These are phyloP conservation scores for Linum usitatissimum DNA, from an alignment of 345 rosid genomes.

Conservation along the genomic window DNA sequence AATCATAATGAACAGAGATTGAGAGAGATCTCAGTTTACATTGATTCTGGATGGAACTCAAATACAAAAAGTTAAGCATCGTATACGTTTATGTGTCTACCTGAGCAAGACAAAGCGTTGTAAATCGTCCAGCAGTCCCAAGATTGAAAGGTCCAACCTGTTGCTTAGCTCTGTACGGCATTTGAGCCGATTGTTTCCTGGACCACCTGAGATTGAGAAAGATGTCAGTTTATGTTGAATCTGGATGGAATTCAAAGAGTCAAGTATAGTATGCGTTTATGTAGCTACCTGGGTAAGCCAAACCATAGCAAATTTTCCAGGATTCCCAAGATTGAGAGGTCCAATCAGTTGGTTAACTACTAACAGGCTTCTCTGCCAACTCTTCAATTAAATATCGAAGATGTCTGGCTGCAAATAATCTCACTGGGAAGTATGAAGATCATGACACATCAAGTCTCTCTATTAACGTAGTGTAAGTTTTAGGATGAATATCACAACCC, in stretches of 20 bases:
- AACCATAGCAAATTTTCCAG: neutral
- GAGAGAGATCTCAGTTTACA: too few species aligned
- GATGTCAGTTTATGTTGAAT: neutral
- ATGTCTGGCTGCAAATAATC: neutral
- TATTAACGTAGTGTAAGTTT: conserved; percentile 46
- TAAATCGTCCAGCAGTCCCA: neutral
- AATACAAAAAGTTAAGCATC: too few species aligned
- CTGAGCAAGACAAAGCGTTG: neutral
- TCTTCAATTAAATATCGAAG: neutral
- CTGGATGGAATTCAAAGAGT: neutral
- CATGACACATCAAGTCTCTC: conserved; percentile 47
- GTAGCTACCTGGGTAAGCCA: neutral
- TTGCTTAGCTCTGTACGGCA: conserved; percentile 20
- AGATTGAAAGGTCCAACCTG: neutral
- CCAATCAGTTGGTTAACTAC: neutral
- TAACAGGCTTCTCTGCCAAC: neutral
- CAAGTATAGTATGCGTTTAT: neutral
- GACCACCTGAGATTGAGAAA: conserved; percentile 31
- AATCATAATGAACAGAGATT: too few species aligned
- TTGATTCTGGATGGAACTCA: too few species aligned
- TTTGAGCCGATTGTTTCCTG: conserved; percentile 69
- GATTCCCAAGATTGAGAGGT: conserved; percentile 1
- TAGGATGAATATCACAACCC: conserved; percentile 50
- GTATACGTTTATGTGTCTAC: too few species aligned
- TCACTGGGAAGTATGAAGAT: neutral